Percentiles rank a stretch among this genome's conserved stretches.
Evolutionary conservation across 2,329 filamentous ascomycete genomes (phyloP).

Genomic region (Raffaelea arxii): DNA sequence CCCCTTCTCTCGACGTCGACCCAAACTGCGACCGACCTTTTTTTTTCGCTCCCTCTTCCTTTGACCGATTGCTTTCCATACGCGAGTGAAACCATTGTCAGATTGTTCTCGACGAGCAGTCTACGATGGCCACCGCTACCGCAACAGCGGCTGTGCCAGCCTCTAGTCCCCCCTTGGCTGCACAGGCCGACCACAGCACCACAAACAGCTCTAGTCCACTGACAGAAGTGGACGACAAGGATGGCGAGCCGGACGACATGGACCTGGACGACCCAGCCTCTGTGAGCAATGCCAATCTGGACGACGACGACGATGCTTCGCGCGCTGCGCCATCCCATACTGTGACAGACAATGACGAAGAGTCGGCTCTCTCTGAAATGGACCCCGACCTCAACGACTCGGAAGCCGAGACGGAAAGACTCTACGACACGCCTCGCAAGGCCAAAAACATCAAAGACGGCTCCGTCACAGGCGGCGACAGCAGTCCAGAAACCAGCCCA

Average conservation of each 20-base stretch:
- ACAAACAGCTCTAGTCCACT: slow-evolving; percentile 80
- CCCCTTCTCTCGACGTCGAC: background rate
- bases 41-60: too few species aligned
- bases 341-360: slow-evolving; percentile 20
- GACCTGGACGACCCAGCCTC: slow-evolving; percentile 26
- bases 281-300: slow-evolving; percentile 13
- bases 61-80: too few species aligned
- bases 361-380: slow-evolving; percentile 43
- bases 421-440: slow-evolving; percentile 77
- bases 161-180: slow-evolving; percentile 27
- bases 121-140: slow-evolving; percentile 44
- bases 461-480: slow-evolving; percentile 23
- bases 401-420: slow-evolving; percentile 87
- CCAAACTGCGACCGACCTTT: too few species aligned
- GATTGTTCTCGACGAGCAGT: too few species aligned
- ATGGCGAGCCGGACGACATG: slow-evolving; percentile 58
- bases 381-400: slow-evolving; percentile 47
- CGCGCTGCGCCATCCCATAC: slow-evolving; percentile 11
- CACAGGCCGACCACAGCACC: slow-evolving; percentile 44
- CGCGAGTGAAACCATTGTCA: background rate
- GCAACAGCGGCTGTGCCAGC: slow-evolving; percentile 38
- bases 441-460: slow-evolving; percentile 20
- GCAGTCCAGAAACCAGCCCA: slow-evolving; percentile 52
- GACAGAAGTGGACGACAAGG: slow-evolving; percentile 81
- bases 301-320: slow-evolving; percentile 14